phyloP scores from a whole-genome alignment of 768 basidiomycete species.

The Sistotremastrum suecicum region DNA sequence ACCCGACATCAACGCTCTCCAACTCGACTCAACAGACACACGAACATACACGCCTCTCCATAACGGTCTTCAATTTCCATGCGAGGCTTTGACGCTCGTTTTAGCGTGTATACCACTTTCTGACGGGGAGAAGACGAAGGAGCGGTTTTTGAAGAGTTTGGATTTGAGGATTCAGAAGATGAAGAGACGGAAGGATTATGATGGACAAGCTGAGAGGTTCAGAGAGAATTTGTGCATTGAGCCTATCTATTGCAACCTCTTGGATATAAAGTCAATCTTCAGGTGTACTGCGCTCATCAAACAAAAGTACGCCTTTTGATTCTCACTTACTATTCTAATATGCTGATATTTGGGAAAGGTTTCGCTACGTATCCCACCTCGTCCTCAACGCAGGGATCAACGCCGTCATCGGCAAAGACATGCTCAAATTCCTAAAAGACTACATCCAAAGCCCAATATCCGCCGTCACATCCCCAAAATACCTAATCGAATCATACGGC shows the following conservation, averaged over 20 bases:
- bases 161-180: slow-evolving; percentile 37
- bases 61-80: slow-evolving; percentile 11
- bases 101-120: slow-evolving; percentile 64
- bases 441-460: slow-evolving; percentile 29
- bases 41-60: slow-evolving; percentile 4
- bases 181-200: slow-evolving; percentile 21
- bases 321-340: not conserved
- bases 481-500: slow-evolving; percentile 42
- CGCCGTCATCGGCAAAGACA: slow-evolving; percentile 41
- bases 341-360: slow-evolving; percentile 26
- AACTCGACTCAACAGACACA: not conserved
- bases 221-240: slow-evolving; percentile 43
- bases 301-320: slow-evolving; percentile 28
- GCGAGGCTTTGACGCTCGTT: slow-evolving; percentile 54
- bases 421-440: slow-evolving; percentile 31
- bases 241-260: slow-evolving; percentile 49
- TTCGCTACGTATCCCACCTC: slow-evolving; percentile 68
- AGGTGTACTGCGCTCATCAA: slow-evolving; percentile 41
- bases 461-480: slow-evolving; percentile 40
- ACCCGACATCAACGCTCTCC: slow-evolving; percentile 8
- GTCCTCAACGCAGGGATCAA: slow-evolving; percentile 70
- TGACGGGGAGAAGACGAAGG: slow-evolving; percentile 47
- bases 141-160: slow-evolving; percentile 35
- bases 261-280: slow-evolving; percentile 43
- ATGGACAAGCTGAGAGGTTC: slow-evolving; percentile 44